Evolutionary conservation across 306 rosid species (phyloP), one percentile per base, ranked within the genome.

Genomic region (Lablab purpureus): DNA sequence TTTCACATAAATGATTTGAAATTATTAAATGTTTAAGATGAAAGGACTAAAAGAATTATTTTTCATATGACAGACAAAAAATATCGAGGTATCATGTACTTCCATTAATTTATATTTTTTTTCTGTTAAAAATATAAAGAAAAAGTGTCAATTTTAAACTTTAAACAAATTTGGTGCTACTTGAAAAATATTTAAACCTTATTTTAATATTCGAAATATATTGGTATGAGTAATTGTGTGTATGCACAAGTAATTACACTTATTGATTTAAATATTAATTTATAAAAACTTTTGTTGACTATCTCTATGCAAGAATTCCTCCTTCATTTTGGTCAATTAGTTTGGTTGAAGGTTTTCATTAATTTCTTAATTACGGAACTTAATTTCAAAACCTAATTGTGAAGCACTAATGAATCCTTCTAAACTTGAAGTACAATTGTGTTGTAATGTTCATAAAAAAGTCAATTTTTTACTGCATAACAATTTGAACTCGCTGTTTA

Each of bases 251-350:
- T 32, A 32, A 32, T 5, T 32, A 1, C 6, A 55, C 11, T 3
- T 11, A 4, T 55, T 10, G 63, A 21, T 27, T 55, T 55, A 55
- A 22, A 21, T 55, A 10, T 55, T 4, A 55, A 22, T 55, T 55
- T 22, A 10, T 55, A 55, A 55, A 54, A 55, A 10, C 15, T 55
- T 55, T 12, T 55, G 63, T 55, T 55, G 63, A 55, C 63, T 55
- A 22, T 22, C 12, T 54, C 27, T 21, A 55, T 22, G 27, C 17
- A 55, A 21, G 32, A 55, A 22, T 22, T 54, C 28, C 27, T 52
- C 59, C 59, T 52, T 55, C 63, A 10, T 55, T 55, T 51, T 51
- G 58, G 58, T 51, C 58, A 51, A 51, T 18, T 22, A 56, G 63
- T 56, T 4, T 56, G 34, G 17, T 56, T 23, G 23, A 22, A 22